Conservation (phyloP, 768 basidiomycete genomes). For the Cystobasidium onofrii region DNA sequence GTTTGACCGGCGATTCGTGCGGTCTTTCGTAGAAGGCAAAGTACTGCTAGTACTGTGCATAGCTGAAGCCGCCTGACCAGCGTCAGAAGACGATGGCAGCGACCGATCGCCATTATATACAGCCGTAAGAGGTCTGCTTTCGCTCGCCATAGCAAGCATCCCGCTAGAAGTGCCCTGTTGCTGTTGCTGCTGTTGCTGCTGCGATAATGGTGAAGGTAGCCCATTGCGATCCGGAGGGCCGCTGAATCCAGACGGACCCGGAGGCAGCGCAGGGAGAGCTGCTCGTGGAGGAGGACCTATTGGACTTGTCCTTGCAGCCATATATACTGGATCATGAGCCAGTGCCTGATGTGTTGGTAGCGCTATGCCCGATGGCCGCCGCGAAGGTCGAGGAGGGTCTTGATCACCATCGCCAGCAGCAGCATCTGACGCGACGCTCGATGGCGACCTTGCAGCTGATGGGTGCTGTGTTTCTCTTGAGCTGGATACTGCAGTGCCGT, state of each 20-base stretch:
- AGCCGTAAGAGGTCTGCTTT: slow-evolving; percentile 14
- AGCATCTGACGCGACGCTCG: neutral
- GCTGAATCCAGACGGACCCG: neutral
- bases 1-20: neutral
- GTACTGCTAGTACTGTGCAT: neutral
- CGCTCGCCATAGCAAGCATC: slow-evolving; percentile 13
- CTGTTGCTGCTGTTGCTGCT: neutral
- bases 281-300: slow-evolving; percentile 20
- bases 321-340: slow-evolving; percentile 7
- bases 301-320: slow-evolving; percentile 20
- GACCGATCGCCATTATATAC: neutral
- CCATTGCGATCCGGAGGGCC: neutral
- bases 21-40: neutral
- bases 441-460: neutral
- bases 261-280: slow-evolving; percentile 14
- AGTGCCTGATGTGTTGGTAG: slow-evolving; percentile 1
- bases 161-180: neutral
- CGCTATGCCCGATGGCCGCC: neutral
- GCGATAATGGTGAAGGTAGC: neutral
- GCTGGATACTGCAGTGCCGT: neutral
- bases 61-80: neutral
- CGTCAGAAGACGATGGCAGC: neutral
- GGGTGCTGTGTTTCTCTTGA: neutral
- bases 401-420: neutral
- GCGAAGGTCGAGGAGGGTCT: neutral